Evolutionary conservation across 2,329 filamentous ascomycete genomes (phyloP), one percentile per base, ranked within the genome.

Genomic region (Fusarium compactum): DNA sequence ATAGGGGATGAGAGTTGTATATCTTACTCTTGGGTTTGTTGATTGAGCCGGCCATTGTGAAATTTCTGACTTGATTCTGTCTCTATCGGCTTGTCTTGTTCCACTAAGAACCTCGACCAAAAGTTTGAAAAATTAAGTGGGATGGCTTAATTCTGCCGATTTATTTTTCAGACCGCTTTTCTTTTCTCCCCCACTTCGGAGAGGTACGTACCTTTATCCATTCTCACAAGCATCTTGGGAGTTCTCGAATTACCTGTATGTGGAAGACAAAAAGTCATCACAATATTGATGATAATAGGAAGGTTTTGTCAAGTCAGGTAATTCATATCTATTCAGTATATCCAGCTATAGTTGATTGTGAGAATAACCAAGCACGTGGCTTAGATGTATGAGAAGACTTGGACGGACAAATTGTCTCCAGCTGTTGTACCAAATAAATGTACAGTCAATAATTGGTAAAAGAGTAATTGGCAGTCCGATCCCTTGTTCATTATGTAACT

Each of bases 11-110:
- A 8, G 2, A 20, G 9, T 6, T 25, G 11, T 25, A 7, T 20
- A 11, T 79, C 84, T 71, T 72, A 87, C 85, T 87, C 77, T 83
- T 85, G 27, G 85, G 85, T 65, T 87, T 87, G 72, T 82, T 87
- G 54, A 87, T 83, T 76, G 85, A 82, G 65, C 85, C 85, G 58
- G 85, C 85, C 85, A 87, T 87, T 75, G 64, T 79, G 70, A 64
- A 57, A 56, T 52, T 44, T 32, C 69, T 70, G 58, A 52, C 46
- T 53, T 61, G 41, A 55, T 58, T 58, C 56, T 32, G 53, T 48
- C 53, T 65, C 44, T 34, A 24, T 51, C 41, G 46, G 24, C 47
- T 58, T 44, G 62, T 55, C 63, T 65, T 61, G 50, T 62, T 57
- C 61, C 54, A 41, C 58, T 53, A 41, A 30, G 38, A 47, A 24